These are phyloP conservation scores for Lepidopterella palustris DNA, from an alignment of 495 filamentous ascomycete species.

Conservation along the genomic window DNA sequence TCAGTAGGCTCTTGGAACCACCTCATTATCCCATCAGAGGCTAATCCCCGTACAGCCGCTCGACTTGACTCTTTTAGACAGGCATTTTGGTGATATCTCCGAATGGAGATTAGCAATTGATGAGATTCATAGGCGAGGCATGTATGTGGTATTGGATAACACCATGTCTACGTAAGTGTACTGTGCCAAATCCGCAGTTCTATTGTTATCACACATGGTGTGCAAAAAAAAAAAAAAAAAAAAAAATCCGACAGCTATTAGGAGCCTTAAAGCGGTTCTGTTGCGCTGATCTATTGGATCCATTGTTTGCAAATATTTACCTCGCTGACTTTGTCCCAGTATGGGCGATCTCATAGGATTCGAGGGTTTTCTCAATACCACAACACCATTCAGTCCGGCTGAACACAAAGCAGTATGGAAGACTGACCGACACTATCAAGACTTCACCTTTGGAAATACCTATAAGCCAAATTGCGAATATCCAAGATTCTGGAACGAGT, in stretches of 20 bases:
- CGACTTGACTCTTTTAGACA: constrained; percentile 63
- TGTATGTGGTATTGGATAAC: constrained; percentile 70
- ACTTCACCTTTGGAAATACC: constrained; percentile 55
- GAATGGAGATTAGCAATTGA: constrained; percentile 57
- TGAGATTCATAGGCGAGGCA: constrained; percentile 60
- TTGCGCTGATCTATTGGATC: too few species aligned
- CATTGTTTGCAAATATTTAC: too few species aligned
- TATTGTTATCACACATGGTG: too few species aligned
- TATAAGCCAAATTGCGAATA: constrained; percentile 57
- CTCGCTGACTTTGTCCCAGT: not conserved
- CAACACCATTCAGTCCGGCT: constrained; percentile 38
- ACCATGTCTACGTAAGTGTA: constrained; percentile 52
- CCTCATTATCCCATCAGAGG: not conserved
- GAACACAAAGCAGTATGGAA: constrained; percentile 45
- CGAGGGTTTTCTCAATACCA: constrained; percentile 41
- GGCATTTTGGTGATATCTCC: constrained; percentile 58
- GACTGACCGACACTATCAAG: constrained; percentile 40
- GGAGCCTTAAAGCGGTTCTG: too few species aligned
- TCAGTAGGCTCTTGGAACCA: constrained; percentile 1
- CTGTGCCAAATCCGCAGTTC: too few species aligned
- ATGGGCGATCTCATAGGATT: constrained; percentile 47
- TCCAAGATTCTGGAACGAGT: constrained; percentile 61
- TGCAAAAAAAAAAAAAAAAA: too few species aligned
- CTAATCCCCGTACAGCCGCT: constrained; percentile 40
- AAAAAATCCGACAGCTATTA: too few species aligned